phyloP scores from a whole-genome alignment of 2,329 filamentous ascomycete genomes.

The Ceratocystiopsis minuta region DNA sequence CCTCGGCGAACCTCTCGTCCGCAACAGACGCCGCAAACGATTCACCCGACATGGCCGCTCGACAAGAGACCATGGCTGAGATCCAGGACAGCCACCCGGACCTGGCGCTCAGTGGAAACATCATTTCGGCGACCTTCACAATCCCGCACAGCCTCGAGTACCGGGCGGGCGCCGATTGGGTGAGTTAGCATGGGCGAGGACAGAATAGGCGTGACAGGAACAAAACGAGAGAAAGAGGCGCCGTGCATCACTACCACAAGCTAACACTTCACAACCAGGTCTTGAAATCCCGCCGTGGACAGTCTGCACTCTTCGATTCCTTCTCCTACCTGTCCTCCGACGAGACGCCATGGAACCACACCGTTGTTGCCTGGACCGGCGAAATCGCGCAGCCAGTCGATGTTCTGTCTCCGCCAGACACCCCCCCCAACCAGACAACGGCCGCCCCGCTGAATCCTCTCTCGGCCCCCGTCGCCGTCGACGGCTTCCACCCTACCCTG shows the following conservation, averaged over 20 bases:
- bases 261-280: conserved; percentile 35
- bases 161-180: conserved; percentile 41
- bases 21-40: too few relatives aligned
- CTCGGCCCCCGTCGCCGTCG: conserved; percentile 62
- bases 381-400: conserved; percentile 47
- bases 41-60: conserved; percentile 20
- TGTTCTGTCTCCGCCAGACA: conserved; percentile 26
- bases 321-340: conserved; percentile 77
- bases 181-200: conserved; percentile 18
- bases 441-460: conserved; percentile 48
- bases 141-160: conserved; percentile 43
- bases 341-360: conserved; percentile 75
- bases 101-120: conserved; percentile 41
- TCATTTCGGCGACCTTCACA: conserved; percentile 48
- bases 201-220: background rate
- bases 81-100: conserved; percentile 38
- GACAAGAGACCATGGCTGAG: conserved; percentile 33
- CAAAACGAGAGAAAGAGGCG: background rate
- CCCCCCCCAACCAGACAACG: conserved; percentile 30
- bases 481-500: conserved; percentile 44
- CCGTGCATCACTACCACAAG: background rate
- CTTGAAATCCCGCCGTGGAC: conserved; percentile 60
- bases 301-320: conserved; percentile 82
- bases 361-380: conserved; percentile 85
- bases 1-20: too few relatives aligned